Base-by-base conservation (phyloP, 108 stramenopile genomes). In the Mayamaea pseudoterrestris region DNA sequence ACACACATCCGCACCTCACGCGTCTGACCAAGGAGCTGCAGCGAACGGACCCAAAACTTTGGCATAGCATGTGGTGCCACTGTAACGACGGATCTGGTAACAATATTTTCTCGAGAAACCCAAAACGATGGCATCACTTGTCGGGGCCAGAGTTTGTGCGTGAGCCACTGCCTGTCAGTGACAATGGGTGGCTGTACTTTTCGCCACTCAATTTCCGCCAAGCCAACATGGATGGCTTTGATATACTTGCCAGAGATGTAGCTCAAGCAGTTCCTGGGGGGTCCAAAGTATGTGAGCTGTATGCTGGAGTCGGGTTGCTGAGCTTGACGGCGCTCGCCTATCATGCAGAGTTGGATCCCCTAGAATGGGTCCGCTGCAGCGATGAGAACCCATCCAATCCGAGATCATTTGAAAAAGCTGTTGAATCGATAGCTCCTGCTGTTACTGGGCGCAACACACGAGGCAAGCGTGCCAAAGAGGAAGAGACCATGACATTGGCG, bases 311-410 rank as follows among this genome's bases (percentile, higher is more conserved):
- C 3, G 97, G 97, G 0, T 27, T 93, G 35, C 66, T 98, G 26
- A 94, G 94, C 5, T 54, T 98, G 35, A 81, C 91, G 29, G 61
- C 86, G 5, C 66, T 93, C 23, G 55, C 73, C 3, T 69, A 80
- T 59, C 73, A 80, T 44, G 71, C 60, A 1, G 1, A 66, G 17
- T 57, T 53, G n/a, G 65, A 57, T 1, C 58, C 78, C 0, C 49
- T 90, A 14, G 47, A 49, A 31, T 90, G 83, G 78, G 8, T 95
- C 2, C 71, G 90, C 21, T 95, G 91, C 64, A 85, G 82, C 29
- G 97, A 98, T 58, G 89, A 89, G 13, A 98, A 95, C 69, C 90
- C 93, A 37, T 69, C 80, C 47, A 93, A 93, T 66, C 60, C 65
- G 6, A 45, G 76, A 24, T 90, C 87, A 60, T 95, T 98, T 41